These are phyloP conservation scores for Sphaerulina musiva DNA, from an alignment of 2,329 filamentous ascomycete genomes.

Conservation along the genomic window DNA sequence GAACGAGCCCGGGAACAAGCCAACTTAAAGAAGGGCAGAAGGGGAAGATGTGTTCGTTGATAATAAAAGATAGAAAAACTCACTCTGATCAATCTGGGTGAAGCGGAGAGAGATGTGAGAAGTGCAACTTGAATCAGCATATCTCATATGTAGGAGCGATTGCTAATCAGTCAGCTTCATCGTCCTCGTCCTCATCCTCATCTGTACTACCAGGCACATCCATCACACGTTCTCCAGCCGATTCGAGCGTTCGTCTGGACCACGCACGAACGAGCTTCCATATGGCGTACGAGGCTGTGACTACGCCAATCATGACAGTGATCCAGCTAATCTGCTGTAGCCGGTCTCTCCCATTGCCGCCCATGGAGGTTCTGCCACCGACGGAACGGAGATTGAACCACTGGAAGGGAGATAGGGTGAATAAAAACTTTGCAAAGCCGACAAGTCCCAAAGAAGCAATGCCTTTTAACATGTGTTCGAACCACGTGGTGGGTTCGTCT, in stretches of 20 bases:
- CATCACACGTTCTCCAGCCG: constrained; percentile 70
- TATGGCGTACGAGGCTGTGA: constrained; percentile 74
- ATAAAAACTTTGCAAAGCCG: constrained; percentile 73
- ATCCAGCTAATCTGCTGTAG: constrained; percentile 72
- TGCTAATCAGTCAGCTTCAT: constrained; percentile 11
- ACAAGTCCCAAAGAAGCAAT: constrained; percentile 82
- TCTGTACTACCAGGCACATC: constrained; percentile 64
- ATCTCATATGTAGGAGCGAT: not conserved
- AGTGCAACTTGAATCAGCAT: not conserved
- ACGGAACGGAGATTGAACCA: constrained; percentile 62
- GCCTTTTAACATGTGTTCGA: constrained; percentile 80
- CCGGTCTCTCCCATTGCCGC: constrained; percentile 65
- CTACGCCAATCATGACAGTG: constrained; percentile 70
- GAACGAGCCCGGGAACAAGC: constrained; percentile 52
- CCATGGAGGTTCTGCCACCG: constrained; percentile 35
- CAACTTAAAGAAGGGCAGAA: constrained; percentile 92
- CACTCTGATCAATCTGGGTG: not conserved
- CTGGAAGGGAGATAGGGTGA: constrained; percentile 67
- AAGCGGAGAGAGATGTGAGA: not conserved
- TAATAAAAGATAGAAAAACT: not conserved
- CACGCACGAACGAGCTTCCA: constrained; percentile 75
- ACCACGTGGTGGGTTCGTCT: constrained; percentile 58
- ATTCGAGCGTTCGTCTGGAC: constrained; percentile 66
- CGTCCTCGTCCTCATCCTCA: constrained; percentile 47
- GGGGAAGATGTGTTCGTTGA: not conserved